Evolutionary conservation across 176 grass and related monocot species (phyloP).

Genomic region (Ananas comosus): DNA sequence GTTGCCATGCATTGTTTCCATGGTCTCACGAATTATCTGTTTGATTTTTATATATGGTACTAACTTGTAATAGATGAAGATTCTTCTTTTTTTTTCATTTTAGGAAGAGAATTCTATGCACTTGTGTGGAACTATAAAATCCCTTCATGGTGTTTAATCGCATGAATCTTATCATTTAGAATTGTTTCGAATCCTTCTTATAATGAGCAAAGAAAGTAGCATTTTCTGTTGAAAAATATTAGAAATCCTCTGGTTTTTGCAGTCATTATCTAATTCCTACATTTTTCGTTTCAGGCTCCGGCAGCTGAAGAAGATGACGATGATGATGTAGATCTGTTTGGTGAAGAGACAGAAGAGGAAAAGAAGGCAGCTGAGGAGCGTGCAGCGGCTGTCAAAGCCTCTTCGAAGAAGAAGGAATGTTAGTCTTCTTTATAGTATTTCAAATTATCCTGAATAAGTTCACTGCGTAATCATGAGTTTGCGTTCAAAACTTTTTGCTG

Average conservation of each 20-base stretch:
- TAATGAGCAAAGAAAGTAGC: background rate
- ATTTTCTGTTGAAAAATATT: background rate
- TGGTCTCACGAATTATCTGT: no score
- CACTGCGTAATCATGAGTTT: no score
- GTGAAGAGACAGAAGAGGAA: conserved; percentile 92
- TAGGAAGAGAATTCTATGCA: no score
- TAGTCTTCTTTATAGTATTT: conserved; percentile 7
- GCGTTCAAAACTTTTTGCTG: no score
- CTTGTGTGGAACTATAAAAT: no score
- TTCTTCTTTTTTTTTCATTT: no score
- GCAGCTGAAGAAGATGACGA: conserved; percentile 50
- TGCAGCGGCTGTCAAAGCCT: conserved; percentile 56
- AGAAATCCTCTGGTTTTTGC: background rate
- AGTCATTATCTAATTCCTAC: background rate
- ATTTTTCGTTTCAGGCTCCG: conserved; percentile 29
- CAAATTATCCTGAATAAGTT: no score
- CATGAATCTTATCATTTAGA: no score
- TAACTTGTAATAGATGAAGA: no score
- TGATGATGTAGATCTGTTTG: conserved; percentile 72
- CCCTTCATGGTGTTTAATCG: no score
- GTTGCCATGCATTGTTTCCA: no score
- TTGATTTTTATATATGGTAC: no score
- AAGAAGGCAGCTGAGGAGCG: conserved; percentile 68
- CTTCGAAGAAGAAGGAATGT: conserved; percentile 91
- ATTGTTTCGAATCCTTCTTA: background rate